A percentile compares a stretch with the other conserved stretches of the same genome.
phyloP scores from a whole-genome alignment of 495 filamentous ascomycete genomes.

The Penicillium parvum region DNA sequence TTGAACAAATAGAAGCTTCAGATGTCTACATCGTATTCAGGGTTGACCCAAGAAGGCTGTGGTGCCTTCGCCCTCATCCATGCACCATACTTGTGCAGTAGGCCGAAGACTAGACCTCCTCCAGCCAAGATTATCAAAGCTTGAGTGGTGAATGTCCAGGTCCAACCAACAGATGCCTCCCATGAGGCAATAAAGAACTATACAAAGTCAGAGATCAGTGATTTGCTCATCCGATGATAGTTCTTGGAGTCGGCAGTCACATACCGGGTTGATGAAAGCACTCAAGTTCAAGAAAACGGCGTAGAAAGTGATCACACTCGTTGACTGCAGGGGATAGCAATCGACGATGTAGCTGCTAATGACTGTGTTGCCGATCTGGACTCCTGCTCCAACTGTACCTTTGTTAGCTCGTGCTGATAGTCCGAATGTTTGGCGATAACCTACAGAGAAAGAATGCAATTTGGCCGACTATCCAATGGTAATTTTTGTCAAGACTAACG shows the following conservation, averaged over 20 bases:
- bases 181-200: constrained; percentile 56
- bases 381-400: constrained; percentile 49
- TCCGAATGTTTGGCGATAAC: too few species aligned
- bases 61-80: constrained; percentile 24
- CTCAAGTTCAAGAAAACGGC: constrained; percentile 55
- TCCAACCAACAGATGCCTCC: constrained; percentile 48
- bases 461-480: constrained; percentile 60
- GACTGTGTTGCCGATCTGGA: constrained; percentile 59
- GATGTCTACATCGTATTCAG: constrained; percentile 40
- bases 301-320: constrained; percentile 58
- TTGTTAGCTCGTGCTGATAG: too few species aligned
- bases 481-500: constrained; percentile 49
- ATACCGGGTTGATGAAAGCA: constrained; percentile 44
- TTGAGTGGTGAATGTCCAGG: constrained; percentile 55
- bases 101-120: constrained; percentile 36
- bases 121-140: constrained; percentile 46
- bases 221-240: background rate
- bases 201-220: background rate
- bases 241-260: constrained; percentile 3
- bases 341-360: constrained; percentile 55
- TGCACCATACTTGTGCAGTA: constrained; percentile 45
- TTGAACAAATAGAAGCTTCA: too few species aligned
- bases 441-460: constrained; percentile 52
- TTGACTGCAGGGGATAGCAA: constrained; percentile 54
- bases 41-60: constrained; percentile 40